phyloP scores from a whole-genome alignment of 768 basidiomycete genomes.

The Trametes cingulata region DNA sequence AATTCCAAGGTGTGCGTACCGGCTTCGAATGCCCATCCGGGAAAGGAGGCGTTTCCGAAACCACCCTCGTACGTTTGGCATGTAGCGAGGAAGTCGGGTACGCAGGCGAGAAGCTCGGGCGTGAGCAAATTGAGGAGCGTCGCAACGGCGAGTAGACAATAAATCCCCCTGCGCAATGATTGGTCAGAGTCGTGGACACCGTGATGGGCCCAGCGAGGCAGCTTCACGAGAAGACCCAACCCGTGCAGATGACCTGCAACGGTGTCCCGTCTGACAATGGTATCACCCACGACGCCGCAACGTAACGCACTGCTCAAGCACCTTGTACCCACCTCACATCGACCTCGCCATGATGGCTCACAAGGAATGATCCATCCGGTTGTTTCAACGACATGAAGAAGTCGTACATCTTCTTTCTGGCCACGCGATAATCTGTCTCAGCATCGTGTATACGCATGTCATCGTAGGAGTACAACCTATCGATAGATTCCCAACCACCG shows the following conservation, averaged over 20 bases:
- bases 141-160: slow-evolving; percentile 86
- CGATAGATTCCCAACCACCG: slow-evolving; percentile 86
- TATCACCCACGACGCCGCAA: no score
- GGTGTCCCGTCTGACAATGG: no score
- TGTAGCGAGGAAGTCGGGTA: slow-evolving; percentile 76
- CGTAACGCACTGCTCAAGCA: neutral
- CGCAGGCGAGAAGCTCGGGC: slow-evolving; percentile 78
- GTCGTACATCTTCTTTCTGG: slow-evolving; percentile 72
- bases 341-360: slow-evolving; percentile 84
- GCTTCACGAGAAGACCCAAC: neutral
- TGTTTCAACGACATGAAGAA: slow-evolving; percentile 94
- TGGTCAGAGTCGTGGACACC: neutral
- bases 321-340: slow-evolving; percentile 74
- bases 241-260: no score
- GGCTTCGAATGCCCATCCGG: slow-evolving; percentile 28
- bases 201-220: neutral
- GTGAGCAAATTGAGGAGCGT: slow-evolving; percentile 85
- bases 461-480: slow-evolving; percentile 50
- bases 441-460: neutral
- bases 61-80: slow-evolving; percentile 99
- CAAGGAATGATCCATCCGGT: slow-evolving; percentile 90
- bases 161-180: slow-evolving; percentile 68
- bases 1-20: slow-evolving; percentile 35
- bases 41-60: slow-evolving; percentile 46
- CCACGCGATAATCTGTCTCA: neutral